Base-by-base conservation (phyloP, 331 rosid species). In the Arachis monticola region DNA sequence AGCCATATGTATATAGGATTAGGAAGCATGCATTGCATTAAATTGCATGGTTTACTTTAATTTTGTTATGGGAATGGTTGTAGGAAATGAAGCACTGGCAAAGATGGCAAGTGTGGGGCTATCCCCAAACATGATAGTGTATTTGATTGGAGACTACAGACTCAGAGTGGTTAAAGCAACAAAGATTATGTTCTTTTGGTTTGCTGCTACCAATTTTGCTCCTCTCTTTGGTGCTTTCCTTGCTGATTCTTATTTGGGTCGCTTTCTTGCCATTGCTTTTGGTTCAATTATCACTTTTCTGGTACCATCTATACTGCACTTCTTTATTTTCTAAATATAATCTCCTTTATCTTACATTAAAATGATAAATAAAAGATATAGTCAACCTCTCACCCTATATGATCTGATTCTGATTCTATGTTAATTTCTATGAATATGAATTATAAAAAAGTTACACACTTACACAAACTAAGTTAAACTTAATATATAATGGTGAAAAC, bases 161-260 rank as follows among this genome's bases (percentile, higher is more conserved):
- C 10, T 90, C 27, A 13, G 82, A 51, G 63, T 86, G 0, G 60
- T 82, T 60, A 69, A 77, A 65, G 91, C 85, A 27, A 73, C 82
- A 4, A 86, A 77, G 50, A 68, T 87, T 1, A 10, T 91, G 14
- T 71, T 82, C 70, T 77, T 77, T 2, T 88, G 93, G 93, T 58
- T 81, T 38, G 93, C 91, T 4, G 87, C 85, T 1, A 47, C 82
- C 27, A 87, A 87, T 75, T 82, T 88, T 55, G 40, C 76, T 73
- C 92, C 96, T 30, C 7, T 87, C 27, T 0, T 88, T 30, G 93
- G 80, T 30, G 96, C 96, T 22, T 87, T 88, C 45, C 17, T 85
- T 11, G 70, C 92, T 53, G 92, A 91, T 91, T 87, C 93, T 65
- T 82, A 71, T 69, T 68, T 88, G 44, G 96, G 93, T 64, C 90